Conservation (phyloP, 2,329 filamentous ascomycete genomes). For the Tolypocladium nubicola region DNA sequence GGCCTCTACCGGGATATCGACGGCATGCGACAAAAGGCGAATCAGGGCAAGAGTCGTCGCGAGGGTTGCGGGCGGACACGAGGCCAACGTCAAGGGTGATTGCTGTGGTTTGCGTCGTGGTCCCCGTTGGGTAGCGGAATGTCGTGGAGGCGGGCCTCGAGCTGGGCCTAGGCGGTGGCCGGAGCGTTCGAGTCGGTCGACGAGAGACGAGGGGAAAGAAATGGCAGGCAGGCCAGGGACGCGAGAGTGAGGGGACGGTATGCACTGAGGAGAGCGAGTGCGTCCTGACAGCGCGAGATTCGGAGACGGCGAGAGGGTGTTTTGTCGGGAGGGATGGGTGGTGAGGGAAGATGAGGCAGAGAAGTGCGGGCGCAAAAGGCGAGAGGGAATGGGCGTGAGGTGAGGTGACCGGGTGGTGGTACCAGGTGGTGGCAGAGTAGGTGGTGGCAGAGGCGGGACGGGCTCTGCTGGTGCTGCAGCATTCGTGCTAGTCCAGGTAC, state of each 20-base stretch:
- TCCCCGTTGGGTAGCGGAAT: slow-evolving; percentile 4
- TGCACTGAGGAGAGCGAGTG: neutral
- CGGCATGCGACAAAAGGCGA: slow-evolving; percentile 1
- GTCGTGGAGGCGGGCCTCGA: slow-evolving; percentile 2
- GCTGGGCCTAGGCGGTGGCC: neutral
- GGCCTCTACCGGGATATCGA: slow-evolving; percentile 2
- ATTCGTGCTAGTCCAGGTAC: neutral
- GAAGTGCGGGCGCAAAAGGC: slow-evolving; percentile 3
- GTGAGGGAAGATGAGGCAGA: slow-evolving; percentile 1
- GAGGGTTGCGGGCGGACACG: neutral
- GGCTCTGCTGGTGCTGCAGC: neutral
- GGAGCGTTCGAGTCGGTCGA: neutral
- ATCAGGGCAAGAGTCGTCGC: slow-evolving; percentile 1
- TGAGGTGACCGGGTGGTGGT: neutral
- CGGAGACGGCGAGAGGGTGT: neutral
- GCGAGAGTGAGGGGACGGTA: neutral
- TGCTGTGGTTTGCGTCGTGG: neutral
- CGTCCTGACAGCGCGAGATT: neutral
- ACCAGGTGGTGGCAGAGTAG: neutral
- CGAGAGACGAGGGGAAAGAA: neutral
- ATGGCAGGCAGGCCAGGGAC: neutral
- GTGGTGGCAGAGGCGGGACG: slow-evolving; percentile 1
- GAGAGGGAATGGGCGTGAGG: slow-evolving; percentile 1
- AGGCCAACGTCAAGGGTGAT: neutral
- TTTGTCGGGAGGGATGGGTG: neutral